Evolutionary conservation across 805 yeast species (phyloP).

Genomic region (Lipomyces yamadae): DNA sequence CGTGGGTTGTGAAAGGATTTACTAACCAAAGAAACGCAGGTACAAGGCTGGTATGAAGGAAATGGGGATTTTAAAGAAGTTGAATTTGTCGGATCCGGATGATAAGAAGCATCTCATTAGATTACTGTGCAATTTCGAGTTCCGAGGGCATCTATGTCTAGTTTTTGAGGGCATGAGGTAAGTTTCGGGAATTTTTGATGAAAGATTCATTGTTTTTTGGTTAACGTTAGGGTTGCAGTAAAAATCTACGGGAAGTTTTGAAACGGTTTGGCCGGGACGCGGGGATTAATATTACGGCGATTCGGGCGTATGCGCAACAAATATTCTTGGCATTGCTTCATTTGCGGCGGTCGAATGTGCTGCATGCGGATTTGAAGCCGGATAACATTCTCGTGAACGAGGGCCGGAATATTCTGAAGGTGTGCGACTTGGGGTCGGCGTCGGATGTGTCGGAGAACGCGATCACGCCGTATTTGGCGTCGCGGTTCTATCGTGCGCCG

Average conservation of each 20-base stretch:
- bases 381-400: conserved; percentile 78
- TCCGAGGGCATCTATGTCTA: conserved; percentile 81
- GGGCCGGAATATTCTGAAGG: conserved; percentile 68
- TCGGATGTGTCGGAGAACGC: conserved; percentile 45
- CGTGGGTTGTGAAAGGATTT: background rate
- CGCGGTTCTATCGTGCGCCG: conserved; percentile 79
- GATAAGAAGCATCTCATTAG: conserved; percentile 68
- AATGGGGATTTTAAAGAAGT: conserved; percentile 72
- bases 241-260: conserved; percentile 73
- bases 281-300: conserved; percentile 73
- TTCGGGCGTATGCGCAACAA: conserved; percentile 71
- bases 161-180: conserved; percentile 74
- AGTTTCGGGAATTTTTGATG: background rate
- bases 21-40: conserved; percentile 6
- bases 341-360: conserved; percentile 69
- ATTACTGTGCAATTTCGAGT: conserved; percentile 76
- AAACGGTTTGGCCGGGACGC: conserved; percentile 83
- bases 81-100: conserved; percentile 63
- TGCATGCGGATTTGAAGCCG: conserved; percentile 92
- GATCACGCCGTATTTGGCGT: conserved; percentile 48
- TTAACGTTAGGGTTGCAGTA: conserved; percentile 45
- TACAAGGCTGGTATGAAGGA: conserved; percentile 74
- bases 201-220: background rate
- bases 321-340: conserved; percentile 70
- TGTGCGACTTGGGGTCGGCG: conserved; percentile 91